Conservation (phyloP, 345 rosid species). For the Murraya paniculata region DNA sequence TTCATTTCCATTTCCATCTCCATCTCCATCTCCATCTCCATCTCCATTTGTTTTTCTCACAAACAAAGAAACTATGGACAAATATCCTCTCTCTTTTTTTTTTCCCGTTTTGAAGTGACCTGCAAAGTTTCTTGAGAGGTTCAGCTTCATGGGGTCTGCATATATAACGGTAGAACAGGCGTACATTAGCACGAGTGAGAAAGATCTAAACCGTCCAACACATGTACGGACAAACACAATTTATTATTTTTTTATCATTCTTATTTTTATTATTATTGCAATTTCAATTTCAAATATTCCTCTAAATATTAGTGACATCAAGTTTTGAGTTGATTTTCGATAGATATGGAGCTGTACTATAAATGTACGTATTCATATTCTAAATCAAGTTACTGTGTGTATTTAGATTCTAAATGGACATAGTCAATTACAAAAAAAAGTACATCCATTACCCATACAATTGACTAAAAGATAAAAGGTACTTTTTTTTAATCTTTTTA, state of each 20-base stretch:
- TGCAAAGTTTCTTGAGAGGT: background rate
- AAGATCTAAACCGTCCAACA: background rate
- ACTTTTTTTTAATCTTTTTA: background rate
- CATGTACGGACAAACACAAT: background rate
- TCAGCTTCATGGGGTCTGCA: slow-evolving; percentile 12
- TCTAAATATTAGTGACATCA: too few species aligned
- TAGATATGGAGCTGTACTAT: too few species aligned
- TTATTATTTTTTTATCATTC: background rate
- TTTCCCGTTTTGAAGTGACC: background rate
- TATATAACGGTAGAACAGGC: slow-evolving; percentile 29
- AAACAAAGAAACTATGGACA: background rate
- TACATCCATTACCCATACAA: background rate
- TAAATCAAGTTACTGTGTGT: too few species aligned
- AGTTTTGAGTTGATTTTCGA: too few species aligned
- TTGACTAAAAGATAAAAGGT: background rate
- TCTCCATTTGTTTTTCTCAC: slow-evolving; percentile 21
- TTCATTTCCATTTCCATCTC: slow-evolving; percentile 36
- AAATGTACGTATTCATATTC: too few species aligned
- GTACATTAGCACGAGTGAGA: slow-evolving; percentile 19
- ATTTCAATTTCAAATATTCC: too few species aligned
- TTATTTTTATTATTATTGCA: background rate
- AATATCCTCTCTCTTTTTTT: background rate
- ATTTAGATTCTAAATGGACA: too few species aligned
- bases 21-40: slow-evolving; percentile 37
- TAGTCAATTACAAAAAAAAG: too few species aligned